Evolutionary conservation across 2,329 filamentous ascomycete genomes (phyloP), one percentile per base, ranked within the genome.

Genomic region (Aspergillus piperis): DNA sequence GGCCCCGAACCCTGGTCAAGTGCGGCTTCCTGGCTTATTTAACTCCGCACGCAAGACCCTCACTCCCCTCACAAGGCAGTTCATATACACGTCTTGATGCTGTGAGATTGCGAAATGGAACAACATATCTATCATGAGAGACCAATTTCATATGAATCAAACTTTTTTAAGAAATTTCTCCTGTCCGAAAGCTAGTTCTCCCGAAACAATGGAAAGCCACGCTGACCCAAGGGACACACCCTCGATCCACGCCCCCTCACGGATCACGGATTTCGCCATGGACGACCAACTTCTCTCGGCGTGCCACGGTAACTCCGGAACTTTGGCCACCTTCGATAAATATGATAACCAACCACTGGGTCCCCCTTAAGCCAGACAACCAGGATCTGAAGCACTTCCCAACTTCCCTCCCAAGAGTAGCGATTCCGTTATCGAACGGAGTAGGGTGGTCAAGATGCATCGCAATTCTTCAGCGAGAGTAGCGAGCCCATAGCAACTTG

Each of bases 271-370:
- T 21, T 54, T 54, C 32, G 52, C 52, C 52, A 54, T 54, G 52
- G 52, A 42, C 39, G 42, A 25, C 51, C 51, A 17, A 36, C 13
- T 25, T 41, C 39, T 54, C 52, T 42, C 32, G 38, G 39, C 52
- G 52, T 54, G 41, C 53, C 53, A 55, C 53, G 53, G 53, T 42
- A 55, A 55, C 53, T 44, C 53, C 41, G 53, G 41, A 30, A 55
- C 53, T 11, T 41, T 55, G 39, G 53, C 53, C 53, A 47, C 53
- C 53, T 39, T 25, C 39, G 25, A 55, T 36, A 19, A 55, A 55
- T 36, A 42, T 21, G 36, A 53, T 53, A 39, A 10, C 51, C 51
- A 53, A 36, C 32, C 32, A 36, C 32, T 23, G 7, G 8, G 39
- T 15, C 13, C 36, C 32, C 32, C 5, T 36, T 19, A 23, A 21